These are phyloP conservation scores for Intubia oerlemansii DNA, from an alignment of 2,329 filamentous ascomycete genomes.

Conservation along the genomic window DNA sequence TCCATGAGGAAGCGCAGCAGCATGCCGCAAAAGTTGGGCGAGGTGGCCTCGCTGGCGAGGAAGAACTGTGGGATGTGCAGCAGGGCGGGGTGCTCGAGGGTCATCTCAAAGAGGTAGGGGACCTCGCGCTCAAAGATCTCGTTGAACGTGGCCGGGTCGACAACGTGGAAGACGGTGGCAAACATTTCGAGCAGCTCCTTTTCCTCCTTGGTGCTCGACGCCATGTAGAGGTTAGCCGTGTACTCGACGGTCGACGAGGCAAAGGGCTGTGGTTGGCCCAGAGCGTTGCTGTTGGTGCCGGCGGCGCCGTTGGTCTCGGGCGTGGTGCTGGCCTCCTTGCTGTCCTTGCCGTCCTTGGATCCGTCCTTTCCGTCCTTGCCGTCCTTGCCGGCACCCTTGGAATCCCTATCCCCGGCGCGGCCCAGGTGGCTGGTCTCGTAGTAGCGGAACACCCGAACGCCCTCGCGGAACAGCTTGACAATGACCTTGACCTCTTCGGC, in stretches of 20 bases:
- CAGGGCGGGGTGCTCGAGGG: conserved; percentile 86
- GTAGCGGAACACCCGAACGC: conserved; percentile 89
- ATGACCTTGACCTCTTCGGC: conserved; percentile 94
- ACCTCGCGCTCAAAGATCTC: conserved; percentile 98
- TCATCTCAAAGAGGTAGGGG: conserved; percentile 88
- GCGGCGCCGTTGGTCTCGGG: too few species aligned
- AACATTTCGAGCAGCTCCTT: conserved; percentile 96
- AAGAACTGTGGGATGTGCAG: conserved; percentile 96
- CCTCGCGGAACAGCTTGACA: conserved; percentile 92
- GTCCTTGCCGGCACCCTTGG: conserved; percentile 53
- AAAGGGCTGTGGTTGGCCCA: too few species aligned
- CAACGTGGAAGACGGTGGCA: conserved; percentile 93
- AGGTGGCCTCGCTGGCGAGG: conserved; percentile 94
- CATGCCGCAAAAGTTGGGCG: conserved; percentile 95
- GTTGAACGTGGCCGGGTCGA: conserved; percentile 94
- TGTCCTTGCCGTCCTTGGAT: conserved; percentile 42
- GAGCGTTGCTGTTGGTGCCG: too few species aligned
- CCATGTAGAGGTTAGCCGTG: conserved; percentile 86
- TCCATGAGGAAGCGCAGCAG: conserved; percentile 94
- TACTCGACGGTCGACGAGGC: conserved; percentile 74
- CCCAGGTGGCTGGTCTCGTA: too few species aligned
- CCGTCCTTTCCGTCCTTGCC: too few species aligned
- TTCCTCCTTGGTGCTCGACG: conserved; percentile 84
- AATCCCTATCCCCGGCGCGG: too few species aligned
- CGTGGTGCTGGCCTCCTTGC: conserved; percentile 37